Base-by-base conservation (phyloP, 371 early-diverging fungal species). In the Cokeromyces recurvatus region DNA sequence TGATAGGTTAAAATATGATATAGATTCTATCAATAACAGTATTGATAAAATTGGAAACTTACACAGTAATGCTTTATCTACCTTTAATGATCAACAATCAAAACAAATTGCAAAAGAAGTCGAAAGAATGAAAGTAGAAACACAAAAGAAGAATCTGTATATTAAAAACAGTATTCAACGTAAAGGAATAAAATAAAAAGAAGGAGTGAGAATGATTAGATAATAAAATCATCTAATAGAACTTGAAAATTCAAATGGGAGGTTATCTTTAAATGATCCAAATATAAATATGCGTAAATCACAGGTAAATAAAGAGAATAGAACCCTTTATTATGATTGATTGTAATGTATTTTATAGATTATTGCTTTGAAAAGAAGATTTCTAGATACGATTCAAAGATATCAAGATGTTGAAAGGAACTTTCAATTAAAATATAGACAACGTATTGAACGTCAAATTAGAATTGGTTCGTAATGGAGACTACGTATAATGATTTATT, bases 401-500 rank as follows among this genome's bases (percentile, higher is more conserved):
- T 91, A 87, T 60, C 87, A 88, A 62, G 66, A 74, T 19, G 72
- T 86, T 0, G 90, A 91, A 55, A 74, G 77, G 44, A 81, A 81
- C 39, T 87, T 84, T 51, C 81, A 88, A 46, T 71, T 79, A 47
- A 87, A 87, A 58, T 86, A 86, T 59, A 82, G 86, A 43, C 79
- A 82, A 38, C 69, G 89, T 32, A 77, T 90, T 76, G 86, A 89
- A 58, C 57, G 86, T 41, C 90, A 91, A 51, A 84, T 80, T 53
- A 68, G 81, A 40, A 86, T 91, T 62, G n/a, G n/a, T n/a, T n/a
- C n/a, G n/a, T n/a, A n/a, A n/a, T n/a, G n/a, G n/a, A n/a, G n/a
- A n/a, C n/a, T n/a, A n/a, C n/a, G n/a, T n/a, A n/a, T n/a, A n/a
- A n/a, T n/a, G n/a, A n/a, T n/a, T n/a, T n/a, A n/a, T n/a, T n/a